A percentile compares a stretch with the other conserved stretches of the same genome.
Evolutionary conservation across 2,329 filamentous ascomycete species (phyloP).

Genomic region (Paraphoma chrysanthemicola): DNA sequence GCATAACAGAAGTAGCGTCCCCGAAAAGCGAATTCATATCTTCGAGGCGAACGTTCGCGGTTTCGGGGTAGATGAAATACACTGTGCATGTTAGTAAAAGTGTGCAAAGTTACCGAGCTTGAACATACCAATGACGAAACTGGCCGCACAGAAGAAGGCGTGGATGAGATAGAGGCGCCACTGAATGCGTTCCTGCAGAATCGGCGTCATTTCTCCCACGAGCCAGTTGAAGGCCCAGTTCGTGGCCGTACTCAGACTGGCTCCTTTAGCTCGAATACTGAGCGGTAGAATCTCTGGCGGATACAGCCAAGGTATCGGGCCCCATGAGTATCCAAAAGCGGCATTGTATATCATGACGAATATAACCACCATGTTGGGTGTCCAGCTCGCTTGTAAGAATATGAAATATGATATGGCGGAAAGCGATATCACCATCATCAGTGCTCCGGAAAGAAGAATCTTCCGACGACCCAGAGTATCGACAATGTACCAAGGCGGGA

Average conservation of each 20-base stretch:
- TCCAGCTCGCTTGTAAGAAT: slow-evolving; percentile 79
- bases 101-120: no score
- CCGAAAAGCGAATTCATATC: slow-evolving; percentile 97
- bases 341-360: slow-evolving; percentile 99
- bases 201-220: slow-evolving; percentile 92
- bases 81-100: slow-evolving; percentile 62
- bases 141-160: slow-evolving; percentile 94
- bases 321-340: slow-evolving; percentile 96
- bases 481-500: slow-evolving; percentile 96
- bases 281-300: slow-evolving; percentile 98
- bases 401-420: slow-evolving; percentile 95
- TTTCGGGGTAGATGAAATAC: slow-evolving; percentile 97
- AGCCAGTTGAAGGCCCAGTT: slow-evolving; percentile 99
- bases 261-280: slow-evolving; percentile 95
- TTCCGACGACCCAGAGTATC: slow-evolving; percentile 88
- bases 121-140: slow-evolving; percentile 91
- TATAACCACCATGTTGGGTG: slow-evolving; percentile 84
- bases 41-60: slow-evolving; percentile 90
- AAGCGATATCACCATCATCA: slow-evolving; percentile 87
- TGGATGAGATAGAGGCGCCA: slow-evolving; percentile 96
- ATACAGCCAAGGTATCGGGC: slow-evolving; percentile 97
- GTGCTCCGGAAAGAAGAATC: slow-evolving; percentile 87
- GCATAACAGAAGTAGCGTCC: slow-evolving; percentile 83
- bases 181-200: slow-evolving; percentile 88
- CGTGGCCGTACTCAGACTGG: slow-evolving; percentile 91